Evolutionary conservation across 2,329 filamentous ascomycete species (phyloP).

Genomic region (Hymenoscyphus fructigenus): DNA sequence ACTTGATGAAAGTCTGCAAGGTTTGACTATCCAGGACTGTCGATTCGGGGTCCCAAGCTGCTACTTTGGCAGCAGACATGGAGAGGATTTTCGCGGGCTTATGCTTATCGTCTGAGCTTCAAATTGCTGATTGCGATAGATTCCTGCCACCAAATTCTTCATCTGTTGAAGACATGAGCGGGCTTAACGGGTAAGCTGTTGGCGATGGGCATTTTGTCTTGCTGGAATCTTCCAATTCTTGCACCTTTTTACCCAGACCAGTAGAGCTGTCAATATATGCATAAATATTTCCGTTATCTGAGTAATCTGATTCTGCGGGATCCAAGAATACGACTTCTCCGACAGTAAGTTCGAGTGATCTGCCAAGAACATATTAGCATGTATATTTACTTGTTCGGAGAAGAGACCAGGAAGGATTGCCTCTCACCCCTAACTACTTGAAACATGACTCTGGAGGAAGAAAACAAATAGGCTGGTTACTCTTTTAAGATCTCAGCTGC

Average conservation of each 20-base stretch:
- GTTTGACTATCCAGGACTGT: conserved; percentile 28
- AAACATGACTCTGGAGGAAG: background rate
- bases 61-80: conserved; percentile 26
- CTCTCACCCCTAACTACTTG: background rate
- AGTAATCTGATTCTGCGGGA: conserved; percentile 24
- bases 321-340: conserved; percentile 35
- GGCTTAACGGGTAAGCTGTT: background rate
- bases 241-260: conserved; percentile 19
- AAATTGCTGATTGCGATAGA: conserved; percentile 19
- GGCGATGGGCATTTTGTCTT: conserved; percentile 8
- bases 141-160: conserved; percentile 7
- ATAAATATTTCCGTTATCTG: conserved; percentile 18
- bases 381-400: too few species aligned
- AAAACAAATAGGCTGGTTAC: background rate
- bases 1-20: conserved; percentile 28
- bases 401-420: too few species aligned
- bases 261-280: conserved; percentile 18
- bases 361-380: background rate
- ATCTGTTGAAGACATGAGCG: background rate
- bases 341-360: conserved; percentile 30
- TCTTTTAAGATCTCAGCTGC: conserved; percentile 33
- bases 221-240: conserved; percentile 9
- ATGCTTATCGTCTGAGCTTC: conserved; percentile 25
- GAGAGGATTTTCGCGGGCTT: conserved; percentile 31
- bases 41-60: conserved; percentile 23